These are phyloP conservation scores for Yamadazyma blattariae DNA, from an alignment of 1,139 yeast species.

Conservation along the genomic window DNA sequence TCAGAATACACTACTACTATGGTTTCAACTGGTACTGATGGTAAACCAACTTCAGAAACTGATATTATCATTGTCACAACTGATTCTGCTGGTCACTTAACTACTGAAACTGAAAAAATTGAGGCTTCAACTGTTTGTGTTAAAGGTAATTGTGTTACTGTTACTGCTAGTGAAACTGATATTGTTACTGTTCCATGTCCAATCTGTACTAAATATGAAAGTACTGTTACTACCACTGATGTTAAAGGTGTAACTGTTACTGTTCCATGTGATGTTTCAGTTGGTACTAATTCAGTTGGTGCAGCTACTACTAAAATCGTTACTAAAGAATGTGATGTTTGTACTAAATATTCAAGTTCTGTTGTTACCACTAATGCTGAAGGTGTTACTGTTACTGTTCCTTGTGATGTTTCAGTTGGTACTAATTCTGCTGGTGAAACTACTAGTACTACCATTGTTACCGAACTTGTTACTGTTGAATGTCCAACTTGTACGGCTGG, in stretches of 20 bases:
- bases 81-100: too few relatives aligned
- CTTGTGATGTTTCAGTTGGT: slow-evolving; percentile 13
- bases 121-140: slow-evolving; percentile 4
- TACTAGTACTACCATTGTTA: neutral
- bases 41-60: too few relatives aligned
- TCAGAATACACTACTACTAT: too few relatives aligned
- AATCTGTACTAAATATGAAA: slow-evolving; percentile 3
- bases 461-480: neutral
- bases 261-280: slow-evolving; percentile 7
- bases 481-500: neutral
- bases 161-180: slow-evolving; percentile 13
- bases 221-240: slow-evolving; percentile 1
- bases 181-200: slow-evolving; percentile 5
- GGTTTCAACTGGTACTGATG: too few relatives aligned
- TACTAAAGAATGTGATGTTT: neutral
- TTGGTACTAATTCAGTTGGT: slow-evolving; percentile 14
- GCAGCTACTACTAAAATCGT: neutral
- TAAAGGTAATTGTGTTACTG: slow-evolving; percentile 4
- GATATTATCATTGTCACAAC: too few relatives aligned
- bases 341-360: neutral
- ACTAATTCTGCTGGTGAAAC: slow-evolving; percentile 6
- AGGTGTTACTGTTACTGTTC: neutral
- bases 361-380: neutral
- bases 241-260: slow-evolving; percentile 4
- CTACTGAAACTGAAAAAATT: too few relatives aligned